A percentile compares a stretch with the other conserved stretches of the same genome.
Evolutionary conservation across 805 yeast species (phyloP).

Genomic region (Kluyveromyces lactis): DNA sequence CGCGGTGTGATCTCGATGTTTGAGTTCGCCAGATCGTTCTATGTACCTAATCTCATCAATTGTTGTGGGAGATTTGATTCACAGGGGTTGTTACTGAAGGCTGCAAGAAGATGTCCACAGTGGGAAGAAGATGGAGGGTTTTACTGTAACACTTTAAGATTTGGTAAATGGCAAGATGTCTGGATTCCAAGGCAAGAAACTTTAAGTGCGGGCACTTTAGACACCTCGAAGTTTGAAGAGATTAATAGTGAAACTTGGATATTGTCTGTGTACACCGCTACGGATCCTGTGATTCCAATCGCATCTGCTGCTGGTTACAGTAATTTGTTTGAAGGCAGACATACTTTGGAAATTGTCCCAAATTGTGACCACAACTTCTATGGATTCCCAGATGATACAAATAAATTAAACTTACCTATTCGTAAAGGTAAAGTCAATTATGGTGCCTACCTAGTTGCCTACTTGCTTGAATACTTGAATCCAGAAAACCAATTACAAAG

Average conservation of each 20-base stretch:
- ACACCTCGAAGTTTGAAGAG: constrained; percentile 34
- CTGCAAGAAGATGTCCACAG: constrained; percentile 26
- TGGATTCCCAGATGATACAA: constrained; percentile 37
- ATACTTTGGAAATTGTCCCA: constrained; percentile 48
- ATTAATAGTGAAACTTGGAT: constrained; percentile 44
- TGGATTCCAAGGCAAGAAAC: constrained; percentile 46
- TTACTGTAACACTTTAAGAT: constrained; percentile 35
- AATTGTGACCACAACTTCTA: constrained; percentile 78
- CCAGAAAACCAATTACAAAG: constrained; percentile 41
- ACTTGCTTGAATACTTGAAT: constrained; percentile 27
- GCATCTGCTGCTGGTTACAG: constrained; percentile 54
- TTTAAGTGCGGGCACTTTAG: constrained; percentile 39
- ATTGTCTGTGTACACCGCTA: constrained; percentile 61
- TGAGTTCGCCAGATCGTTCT: constrained; percentile 46
- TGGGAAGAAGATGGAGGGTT: constrained; percentile 38
- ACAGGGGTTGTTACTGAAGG: constrained; percentile 37
- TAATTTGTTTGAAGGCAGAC: constrained; percentile 47
- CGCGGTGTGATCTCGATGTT: constrained; percentile 74
- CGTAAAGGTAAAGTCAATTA: constrained; percentile 47
- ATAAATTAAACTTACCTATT: constrained; percentile 35
- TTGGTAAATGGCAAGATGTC: constrained; percentile 39
- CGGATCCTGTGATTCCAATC: constrained; percentile 58
- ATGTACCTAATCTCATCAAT: constrained; percentile 62
- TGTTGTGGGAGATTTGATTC: constrained; percentile 64
- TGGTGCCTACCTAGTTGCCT: constrained; percentile 43